phyloP scores from a whole-genome alignment of 2,329 filamentous ascomycete genomes.

The Alternaria sp. region DNA sequence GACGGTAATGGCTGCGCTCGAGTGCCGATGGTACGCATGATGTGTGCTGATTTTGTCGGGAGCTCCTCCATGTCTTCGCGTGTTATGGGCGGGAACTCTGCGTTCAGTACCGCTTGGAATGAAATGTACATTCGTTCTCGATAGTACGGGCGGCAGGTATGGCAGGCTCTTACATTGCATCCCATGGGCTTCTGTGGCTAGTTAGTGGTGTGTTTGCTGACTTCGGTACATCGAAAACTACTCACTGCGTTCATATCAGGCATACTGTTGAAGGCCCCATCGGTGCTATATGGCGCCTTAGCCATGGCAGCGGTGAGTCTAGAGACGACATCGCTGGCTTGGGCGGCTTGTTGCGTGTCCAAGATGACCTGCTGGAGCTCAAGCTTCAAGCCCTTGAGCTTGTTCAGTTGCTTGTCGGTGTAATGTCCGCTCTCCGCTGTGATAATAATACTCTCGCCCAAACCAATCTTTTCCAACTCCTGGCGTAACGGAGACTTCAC shows the following conservation, averaged over 20 bases:
- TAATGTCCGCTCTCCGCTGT: constrained; percentile 44
- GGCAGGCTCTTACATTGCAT: constrained; percentile 57
- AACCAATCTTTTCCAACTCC: constrained; percentile 35
- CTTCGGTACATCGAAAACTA: neutral
- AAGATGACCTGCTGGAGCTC: constrained; percentile 37
- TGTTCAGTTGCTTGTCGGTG: constrained; percentile 38
- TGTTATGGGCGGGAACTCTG: constrained; percentile 44
- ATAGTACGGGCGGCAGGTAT: constrained; percentile 58
- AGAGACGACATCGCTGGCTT: constrained; percentile 25
- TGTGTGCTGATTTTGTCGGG: constrained; percentile 43
- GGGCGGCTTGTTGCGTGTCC: constrained; percentile 23
- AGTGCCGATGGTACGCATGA: constrained; percentile 44
- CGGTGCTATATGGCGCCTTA: constrained; percentile 20
- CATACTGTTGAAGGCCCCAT: constrained; percentile 26
- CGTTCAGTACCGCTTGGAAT: constrained; percentile 52
- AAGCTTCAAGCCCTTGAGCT: constrained; percentile 41
- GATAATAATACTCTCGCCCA: constrained; percentile 44
- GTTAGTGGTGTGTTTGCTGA: constrained; percentile 5
- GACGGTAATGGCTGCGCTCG: neutral
- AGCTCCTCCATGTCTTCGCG: constrained; percentile 38
- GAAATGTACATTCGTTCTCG: constrained; percentile 55
- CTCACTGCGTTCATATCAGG: constrained; percentile 20
- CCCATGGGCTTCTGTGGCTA: neutral
- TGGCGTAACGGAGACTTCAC: constrained; percentile 27
- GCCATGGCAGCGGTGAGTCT: constrained; percentile 18